Evolutionary conservation across 2,329 filamentous ascomycete genomes (phyloP).

Genomic region (Aspergillus quadrilineatus): DNA sequence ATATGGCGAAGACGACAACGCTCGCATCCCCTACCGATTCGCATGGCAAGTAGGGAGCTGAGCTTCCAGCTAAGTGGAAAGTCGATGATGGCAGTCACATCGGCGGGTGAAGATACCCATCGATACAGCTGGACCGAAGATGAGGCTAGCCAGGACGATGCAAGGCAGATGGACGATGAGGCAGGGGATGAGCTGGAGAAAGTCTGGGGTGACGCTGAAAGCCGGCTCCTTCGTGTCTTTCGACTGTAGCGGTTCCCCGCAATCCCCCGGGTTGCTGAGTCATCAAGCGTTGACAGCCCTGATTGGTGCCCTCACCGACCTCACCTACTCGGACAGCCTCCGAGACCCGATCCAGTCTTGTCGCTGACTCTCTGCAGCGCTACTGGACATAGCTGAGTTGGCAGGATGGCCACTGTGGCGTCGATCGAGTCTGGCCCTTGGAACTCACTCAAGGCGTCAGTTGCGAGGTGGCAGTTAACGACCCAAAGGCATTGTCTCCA

Average conservation of each 20-base stretch:
- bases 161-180: not conserved
- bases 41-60: slow-evolving; percentile 26
- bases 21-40: slow-evolving; percentile 36
- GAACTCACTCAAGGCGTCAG: not conserved
- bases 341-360: not conserved
- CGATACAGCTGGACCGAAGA: not conserved
- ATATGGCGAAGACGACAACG: slow-evolving; percentile 39
- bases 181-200: not conserved
- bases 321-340: not conserved
- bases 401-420: not conserved
- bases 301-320: slow-evolving; percentile 7
- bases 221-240: not conserved
- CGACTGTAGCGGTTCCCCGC: not conserved
- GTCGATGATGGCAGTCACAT: slow-evolving; percentile 10
- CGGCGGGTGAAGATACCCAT: not conserved
- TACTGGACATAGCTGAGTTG: not conserved
- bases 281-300: not conserved
- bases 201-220: not conserved
- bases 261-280: slow-evolving; percentile 6
- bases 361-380: too few relatives aligned
- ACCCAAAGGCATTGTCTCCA: too few relatives aligned
- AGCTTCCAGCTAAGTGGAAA: slow-evolving; percentile 15
- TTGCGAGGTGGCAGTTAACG: too few relatives aligned
- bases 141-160: not conserved
- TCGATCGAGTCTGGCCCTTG: not conserved